Base-by-base conservation (phyloP, 768 basidiomycete species). In the Russula vinacea region DNA sequence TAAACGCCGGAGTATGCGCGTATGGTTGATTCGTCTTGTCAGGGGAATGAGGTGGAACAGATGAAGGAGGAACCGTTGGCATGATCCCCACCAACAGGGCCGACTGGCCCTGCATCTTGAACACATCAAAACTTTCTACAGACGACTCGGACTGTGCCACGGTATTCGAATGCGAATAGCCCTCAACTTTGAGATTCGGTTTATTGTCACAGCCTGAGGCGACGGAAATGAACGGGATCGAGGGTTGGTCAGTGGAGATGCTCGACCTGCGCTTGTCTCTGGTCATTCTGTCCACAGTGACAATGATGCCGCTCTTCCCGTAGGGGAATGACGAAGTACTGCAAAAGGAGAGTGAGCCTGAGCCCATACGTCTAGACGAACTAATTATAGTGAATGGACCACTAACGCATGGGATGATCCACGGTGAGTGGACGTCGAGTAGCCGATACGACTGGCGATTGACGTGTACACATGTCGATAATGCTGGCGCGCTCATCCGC, bases 251-350 rank as follows among this genome's bases (percentile, higher is more conserved):
- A 29, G 29, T 29, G 29, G 5, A 29, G 29, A 29, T 5, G 29
- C 29, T 29, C 29, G 29, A 29, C 5, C 2, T 29, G 29, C 29
- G 29, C 29, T 29, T 29, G 29, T 29, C 29, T 29, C 29, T 29
- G 5, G 29, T 29, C 29, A 5, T 29, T 29, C 29, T 16, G 32
- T 6, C 24, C 4, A 62, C 64, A n/a, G 64, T 24, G 26, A 65
- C 32, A 24, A 42, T 37, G 50, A 57, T 19, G 8, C 54, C 54
- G 17, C 24, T 44, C 8, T 37, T 42, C 55, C 57, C 37, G 26
- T 53, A 14, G 26, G 59, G 60, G 56, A 50, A 19, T 9, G 63
- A 64, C 3, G 59, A 61, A 1, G n/a, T n/a, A 26, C 53, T 57
- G 44, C 9, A 32, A 11, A 42, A 32, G 29, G 29, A 52, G n/a